Evolutionary conservation across 495 filamentous ascomycete genomes (phyloP).

Genomic region (Xylaria acuta): DNA sequence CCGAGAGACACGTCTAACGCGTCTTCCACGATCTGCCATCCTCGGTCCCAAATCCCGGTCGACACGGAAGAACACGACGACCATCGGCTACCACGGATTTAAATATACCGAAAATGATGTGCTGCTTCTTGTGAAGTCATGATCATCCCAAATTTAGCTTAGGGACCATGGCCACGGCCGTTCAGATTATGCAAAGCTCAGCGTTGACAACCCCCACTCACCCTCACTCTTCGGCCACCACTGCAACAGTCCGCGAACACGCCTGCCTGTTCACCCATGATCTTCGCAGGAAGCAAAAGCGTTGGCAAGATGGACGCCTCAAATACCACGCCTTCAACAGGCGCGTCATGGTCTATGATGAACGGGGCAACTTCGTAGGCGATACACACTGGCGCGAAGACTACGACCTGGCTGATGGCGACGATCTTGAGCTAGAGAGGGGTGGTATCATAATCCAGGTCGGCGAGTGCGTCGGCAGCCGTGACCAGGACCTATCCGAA

Average conservation of each 20-base stretch:
- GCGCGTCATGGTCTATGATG: slow-evolving; percentile 89
- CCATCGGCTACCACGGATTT: no score
- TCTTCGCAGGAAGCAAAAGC: slow-evolving; percentile 81
- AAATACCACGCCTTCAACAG: slow-evolving; percentile 91
- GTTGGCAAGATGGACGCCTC: slow-evolving; percentile 91
- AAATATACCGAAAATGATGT: neutral
- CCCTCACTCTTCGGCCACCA: slow-evolving; percentile 56
- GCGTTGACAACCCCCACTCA: slow-evolving; percentile 35
- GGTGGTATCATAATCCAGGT: slow-evolving; percentile 79
- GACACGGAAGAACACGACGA: neutral
- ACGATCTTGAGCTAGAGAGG: slow-evolving; percentile 81
- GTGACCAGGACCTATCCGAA: slow-evolving; percentile 76
- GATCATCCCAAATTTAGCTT: neutral
- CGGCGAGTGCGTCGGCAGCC: slow-evolving; percentile 70
- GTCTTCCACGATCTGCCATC: neutral
- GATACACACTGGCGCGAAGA: slow-evolving; percentile 81
- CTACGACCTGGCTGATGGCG: slow-evolving; percentile 70
- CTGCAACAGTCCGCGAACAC: slow-evolving; percentile 78
- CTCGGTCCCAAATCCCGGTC: neutral
- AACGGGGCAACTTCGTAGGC: slow-evolving; percentile 76
- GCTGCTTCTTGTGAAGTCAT: neutral
- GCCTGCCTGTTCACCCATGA: slow-evolving; percentile 87
- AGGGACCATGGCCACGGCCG: slow-evolving; percentile 29
- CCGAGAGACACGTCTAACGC: slow-evolving; percentile 5
- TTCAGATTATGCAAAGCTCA: slow-evolving; percentile 34